A percentile compares a stretch with the other conserved stretches of the same genome.
Conservation (phyloP, 257 asterid species). For the Solanum raphanifolium region DNA sequence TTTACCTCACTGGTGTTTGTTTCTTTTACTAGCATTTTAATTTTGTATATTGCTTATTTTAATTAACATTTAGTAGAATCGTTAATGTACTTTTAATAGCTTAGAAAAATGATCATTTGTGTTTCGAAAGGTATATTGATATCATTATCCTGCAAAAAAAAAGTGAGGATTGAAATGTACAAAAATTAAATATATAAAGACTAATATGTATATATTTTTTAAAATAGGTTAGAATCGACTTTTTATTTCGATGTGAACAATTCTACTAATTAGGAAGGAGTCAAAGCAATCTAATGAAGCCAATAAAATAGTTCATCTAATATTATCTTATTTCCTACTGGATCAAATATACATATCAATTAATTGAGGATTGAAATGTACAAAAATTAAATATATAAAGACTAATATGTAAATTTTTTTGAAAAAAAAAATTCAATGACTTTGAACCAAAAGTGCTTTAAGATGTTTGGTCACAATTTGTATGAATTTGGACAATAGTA, state of each 20-base stretch:
- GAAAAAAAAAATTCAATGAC: not conserved
- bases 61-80: too few relatives aligned
- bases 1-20: too few relatives aligned
- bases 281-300: not conserved
- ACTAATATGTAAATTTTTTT: not conserved
- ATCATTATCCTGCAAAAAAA: too few relatives aligned
- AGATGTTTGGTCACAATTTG: not conserved
- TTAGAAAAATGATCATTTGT: too few relatives aligned
- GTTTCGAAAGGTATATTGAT: too few relatives aligned
- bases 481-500: not conserved
- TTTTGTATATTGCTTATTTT: too few relatives aligned
- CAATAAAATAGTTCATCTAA: not conserved
- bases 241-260: not conserved
- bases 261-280: not conserved
- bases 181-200: not conserved
- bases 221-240: too few relatives aligned
- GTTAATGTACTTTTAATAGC: too few relatives aligned
- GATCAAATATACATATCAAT: not conserved
- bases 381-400: not conserved
- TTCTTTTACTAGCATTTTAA: too few relatives aligned
- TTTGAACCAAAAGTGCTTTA: not conserved
- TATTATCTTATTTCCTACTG: not conserved
- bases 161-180: not conserved
- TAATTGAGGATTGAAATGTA: not conserved
- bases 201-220: not conserved